Evolutionary conservation across 129 eudicot genomes (phyloP), one percentile per base, ranked within the genome.

Genomic region (Dittrichia graveolens): DNA sequence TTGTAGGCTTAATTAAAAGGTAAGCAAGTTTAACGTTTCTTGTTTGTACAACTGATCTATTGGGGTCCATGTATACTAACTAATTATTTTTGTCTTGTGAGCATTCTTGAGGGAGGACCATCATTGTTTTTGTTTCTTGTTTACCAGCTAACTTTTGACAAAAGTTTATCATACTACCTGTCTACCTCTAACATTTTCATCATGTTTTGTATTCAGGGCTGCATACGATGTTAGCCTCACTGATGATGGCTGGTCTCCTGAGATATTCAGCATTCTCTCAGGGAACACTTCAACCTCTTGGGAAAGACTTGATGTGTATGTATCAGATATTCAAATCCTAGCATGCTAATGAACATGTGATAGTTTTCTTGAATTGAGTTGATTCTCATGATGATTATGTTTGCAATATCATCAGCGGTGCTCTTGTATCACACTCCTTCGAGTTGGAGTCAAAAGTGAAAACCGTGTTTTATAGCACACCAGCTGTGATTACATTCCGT

Each of bases 401-500:
- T 77, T 24, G 44, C 35, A 45, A 72, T 6, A 57, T 74, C 18
- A 8, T 48, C 87, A 94, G 98, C 37, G 97, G 98, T 13, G 79
- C 88, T 69, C 40, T 54, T 70, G 48, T 90, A 37, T 90, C 97
- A 46, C 96, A 87, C 78, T 76, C 96, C 49, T 90, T 94, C 81
- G 96, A 90, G 79, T 69, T 94, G 79, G 96, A 87, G 71, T 83
- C 93, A 15, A 87, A 73, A 66, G 76, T 71, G 52, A 88, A 90
- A 78, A 81, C 88, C 6, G 39, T 77, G 46, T 88, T 85, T 16
- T 80, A 90, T 61, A 93, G 91, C 66, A 72, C 89, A 68, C 98
- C 98, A 45, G 96, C 98, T 16, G 84, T 90, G 61, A 66, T 94
- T 46, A 90, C 82, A 75, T 94, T 78, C 81, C 96, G 97, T 45